Base-by-base conservation (phyloP, 805 yeast species). In the Saccharomycopsis synnaedendra region DNA sequence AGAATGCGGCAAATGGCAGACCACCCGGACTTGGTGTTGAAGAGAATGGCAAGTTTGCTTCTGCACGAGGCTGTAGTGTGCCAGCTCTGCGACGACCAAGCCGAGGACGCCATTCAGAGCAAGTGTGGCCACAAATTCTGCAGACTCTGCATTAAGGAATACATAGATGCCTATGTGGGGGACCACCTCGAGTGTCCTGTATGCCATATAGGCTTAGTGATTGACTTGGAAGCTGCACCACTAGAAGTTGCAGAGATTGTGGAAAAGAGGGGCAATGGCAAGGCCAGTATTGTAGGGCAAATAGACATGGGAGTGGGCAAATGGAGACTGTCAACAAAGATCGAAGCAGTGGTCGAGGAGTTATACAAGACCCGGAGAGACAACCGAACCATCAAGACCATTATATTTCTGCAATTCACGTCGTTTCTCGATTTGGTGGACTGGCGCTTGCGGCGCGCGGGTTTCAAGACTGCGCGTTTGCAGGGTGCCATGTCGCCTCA, bases 1-100 rank as follows among this genome's bases (percentile, higher is more conserved):
- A 71, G 98, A 57, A 94, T 93, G 98, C 77, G 99, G 58, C 98
- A 93, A 64, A 70, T 93, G 57, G 97, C 98, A 0, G 98, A 93
- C 62, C 99, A 93, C 64, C 99, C 99, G 0, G 99, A 93, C 65
- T 69, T 93, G 53, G 97, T 93, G 1, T 68, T 93, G 60, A 80
- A 88, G 55, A 71, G 89, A 45, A 72, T 80, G 32, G 75, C 75
- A 3, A 60, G 62, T 36, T 63, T 57, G 28, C 55, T 62, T 28
- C 63, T 57, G n/a, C 51, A 55, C 30, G 52, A 68, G 1, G 58
- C 57, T 32, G 76, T 88, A 7, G 82, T 93, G 39, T 93, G 99
- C 60, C 94, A 86, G 55, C 61, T 93, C 29, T 93, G 99, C 65
- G 97, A 89, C 56, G 99, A 93, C 60, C 97, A 89, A 64, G 97